A percentile compares a stretch with the other conserved stretches of the same genome.
Conservation (phyloP, 75 land plant genomes). For the Chamaecyparis obtusa region DNA sequence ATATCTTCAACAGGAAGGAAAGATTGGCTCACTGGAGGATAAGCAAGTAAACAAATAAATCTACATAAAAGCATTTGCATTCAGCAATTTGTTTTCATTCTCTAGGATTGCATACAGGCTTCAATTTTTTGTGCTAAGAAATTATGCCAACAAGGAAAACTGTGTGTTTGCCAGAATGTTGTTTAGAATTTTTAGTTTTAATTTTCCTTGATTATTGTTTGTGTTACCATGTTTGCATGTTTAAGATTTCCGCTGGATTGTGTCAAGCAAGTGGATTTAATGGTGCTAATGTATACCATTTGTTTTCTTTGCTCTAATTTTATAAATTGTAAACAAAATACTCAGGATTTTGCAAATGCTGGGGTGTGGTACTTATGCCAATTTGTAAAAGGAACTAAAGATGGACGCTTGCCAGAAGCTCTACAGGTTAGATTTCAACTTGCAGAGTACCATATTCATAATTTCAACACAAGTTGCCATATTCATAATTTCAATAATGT, state of each 20-base stretch:
- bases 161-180: background rate
- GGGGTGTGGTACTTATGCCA: conserved; percentile 40
- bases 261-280: background rate
- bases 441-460: background rate
- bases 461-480: too few species aligned
- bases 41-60: conserved; percentile 43
- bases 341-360: conserved; percentile 35
- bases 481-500: background rate
- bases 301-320: background rate
- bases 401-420: conserved; percentile 23
- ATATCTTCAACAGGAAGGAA: conserved; percentile 45
- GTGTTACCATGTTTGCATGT: background rate
- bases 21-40: conserved; percentile 48
- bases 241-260: background rate
- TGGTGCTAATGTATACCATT: background rate
- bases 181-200: background rate
- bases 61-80: background rate
- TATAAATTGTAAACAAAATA: background rate
- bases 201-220: background rate
- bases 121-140: background rate
- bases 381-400: conserved; percentile 23
- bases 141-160: background rate
- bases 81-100: background rate
- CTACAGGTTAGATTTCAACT: conserved; percentile 25
- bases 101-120: background rate